A percentile compares a stretch with the other conserved stretches of the same genome.
Conservation (phyloP, 192 early-diverging fungal species). For the Coemansia aciculifera region DNA sequence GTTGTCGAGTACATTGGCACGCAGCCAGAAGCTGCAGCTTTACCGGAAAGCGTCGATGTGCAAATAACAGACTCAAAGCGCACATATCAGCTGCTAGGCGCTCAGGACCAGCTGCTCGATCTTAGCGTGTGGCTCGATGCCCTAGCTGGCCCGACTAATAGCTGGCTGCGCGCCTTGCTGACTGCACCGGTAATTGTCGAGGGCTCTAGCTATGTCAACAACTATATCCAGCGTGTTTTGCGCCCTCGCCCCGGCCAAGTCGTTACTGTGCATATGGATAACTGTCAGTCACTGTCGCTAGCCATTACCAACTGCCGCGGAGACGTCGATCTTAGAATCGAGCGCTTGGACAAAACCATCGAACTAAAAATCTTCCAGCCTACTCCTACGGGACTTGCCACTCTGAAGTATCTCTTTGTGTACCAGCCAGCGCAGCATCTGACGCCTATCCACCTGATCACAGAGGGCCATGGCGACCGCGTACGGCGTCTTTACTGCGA, state of each 20-base stretch:
- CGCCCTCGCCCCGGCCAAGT: constrained; percentile 60
- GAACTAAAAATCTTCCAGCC: constrained; percentile 4
- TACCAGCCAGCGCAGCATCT: constrained; percentile 14
- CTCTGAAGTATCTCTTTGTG: background rate
- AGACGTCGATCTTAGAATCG: constrained; percentile 14
- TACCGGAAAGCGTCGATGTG: constrained; percentile 5
- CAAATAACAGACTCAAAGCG: background rate
- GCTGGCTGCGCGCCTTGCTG: constrained; percentile 84
- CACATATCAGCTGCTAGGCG: constrained; percentile 10
- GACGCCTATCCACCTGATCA: constrained; percentile 17
- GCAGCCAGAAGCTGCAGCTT: background rate
- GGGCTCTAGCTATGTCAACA: constrained; percentile 59
- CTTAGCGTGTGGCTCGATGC: constrained; percentile 63
- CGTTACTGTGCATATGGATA: constrained; percentile 9
- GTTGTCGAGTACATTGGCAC: constrained; percentile 73
- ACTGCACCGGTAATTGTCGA: constrained; percentile 72
- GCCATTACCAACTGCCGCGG: background rate
- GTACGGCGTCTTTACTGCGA: constrained; percentile 4
- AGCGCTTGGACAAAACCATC: background rate
- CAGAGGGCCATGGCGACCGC: background rate
- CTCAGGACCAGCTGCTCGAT: constrained; percentile 10
- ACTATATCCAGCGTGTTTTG: constrained; percentile 61
- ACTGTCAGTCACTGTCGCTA: background rate
- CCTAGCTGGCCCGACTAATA: constrained; percentile 66
- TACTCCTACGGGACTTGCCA: background rate